phyloP scores from a whole-genome alignment of 768 basidiomycete species.

The Dictyophora rubrovolvata region DNA sequence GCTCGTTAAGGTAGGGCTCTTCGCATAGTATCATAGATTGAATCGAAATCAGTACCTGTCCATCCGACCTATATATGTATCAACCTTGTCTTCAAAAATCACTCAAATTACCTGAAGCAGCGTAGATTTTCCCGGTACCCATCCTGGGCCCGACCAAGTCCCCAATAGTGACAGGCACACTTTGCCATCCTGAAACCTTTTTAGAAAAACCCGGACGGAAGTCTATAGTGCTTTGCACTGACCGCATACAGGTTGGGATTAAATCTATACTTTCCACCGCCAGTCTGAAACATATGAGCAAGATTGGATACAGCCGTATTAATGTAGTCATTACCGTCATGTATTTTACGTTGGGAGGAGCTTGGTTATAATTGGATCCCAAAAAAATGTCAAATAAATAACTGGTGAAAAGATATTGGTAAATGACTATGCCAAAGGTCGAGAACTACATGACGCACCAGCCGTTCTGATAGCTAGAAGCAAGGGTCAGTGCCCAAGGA shows the following conservation, averaged over 20 bases:
- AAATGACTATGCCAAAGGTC: neutral
- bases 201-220: neutral
- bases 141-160: conserved; percentile 90
- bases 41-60: conserved; percentile 76
- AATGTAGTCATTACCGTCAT: conserved; percentile 32
- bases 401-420: conserved; percentile 21
- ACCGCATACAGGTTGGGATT: conserved; percentile 94
- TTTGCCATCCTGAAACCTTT: conserved; percentile 63
- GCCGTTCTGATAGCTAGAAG: conserved; percentile 73
- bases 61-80: conserved; percentile 2
- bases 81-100: neutral
- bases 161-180: conserved; percentile 87
- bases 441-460: conserved; percentile 41
- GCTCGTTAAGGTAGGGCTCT: conserved; percentile 89
- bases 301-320: neutral
- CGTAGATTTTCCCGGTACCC: conserved; percentile 85
- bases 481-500: conserved; percentile 9
- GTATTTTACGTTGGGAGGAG: conserved; percentile 68
- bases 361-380: conserved; percentile 78
- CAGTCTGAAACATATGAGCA: conserved; percentile 40
- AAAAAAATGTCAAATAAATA: conserved; percentile 90
- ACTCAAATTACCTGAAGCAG: conserved; percentile 54
- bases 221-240: conserved; percentile 20
- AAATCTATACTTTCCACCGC: conserved; percentile 81
- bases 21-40: conserved; percentile 96